phyloP scores from a whole-genome alignment of 352 stramenopile genomes.

The Globisporangium ultimum region DNA sequence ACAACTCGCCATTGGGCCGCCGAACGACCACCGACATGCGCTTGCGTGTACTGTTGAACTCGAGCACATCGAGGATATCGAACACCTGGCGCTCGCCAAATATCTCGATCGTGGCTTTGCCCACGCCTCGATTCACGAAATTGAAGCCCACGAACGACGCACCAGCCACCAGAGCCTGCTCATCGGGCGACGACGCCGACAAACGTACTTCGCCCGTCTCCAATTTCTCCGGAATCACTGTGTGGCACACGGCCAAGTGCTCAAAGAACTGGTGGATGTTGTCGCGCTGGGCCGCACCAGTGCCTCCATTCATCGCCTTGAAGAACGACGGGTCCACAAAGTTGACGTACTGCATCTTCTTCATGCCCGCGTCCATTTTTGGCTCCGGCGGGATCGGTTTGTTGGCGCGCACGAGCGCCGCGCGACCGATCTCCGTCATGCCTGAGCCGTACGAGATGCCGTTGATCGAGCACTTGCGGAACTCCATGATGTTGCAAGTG shows the following conservation, averaged over 20 bases:
- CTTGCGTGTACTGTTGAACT: slow-evolving; percentile 80
- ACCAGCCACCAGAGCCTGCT: slow-evolving; percentile 79
- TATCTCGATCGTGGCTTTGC: slow-evolving; percentile 43
- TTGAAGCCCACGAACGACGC: slow-evolving; percentile 68
- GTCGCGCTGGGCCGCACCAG: slow-evolving; percentile 35
- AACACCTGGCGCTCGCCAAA: slow-evolving; percentile 47
- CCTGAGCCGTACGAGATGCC: slow-evolving; percentile 88
- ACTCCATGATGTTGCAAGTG: slow-evolving; percentile 94
- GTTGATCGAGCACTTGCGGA: slow-evolving; percentile 93
- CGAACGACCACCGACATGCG: slow-evolving; percentile 76
- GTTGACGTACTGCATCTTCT: slow-evolving; percentile 70
- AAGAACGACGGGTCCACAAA: slow-evolving; percentile 71
- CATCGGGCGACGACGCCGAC: slow-evolving; percentile 80
- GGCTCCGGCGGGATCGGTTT: slow-evolving; percentile 64
- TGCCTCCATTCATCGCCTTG: slow-evolving; percentile 51
- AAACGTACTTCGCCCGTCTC: slow-evolving; percentile 63
- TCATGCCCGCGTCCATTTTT: slow-evolving; percentile 50
- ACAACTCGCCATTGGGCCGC: slow-evolving; percentile 42
- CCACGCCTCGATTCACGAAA: slow-evolving; percentile 59
- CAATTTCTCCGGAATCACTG: slow-evolving; percentile 70
- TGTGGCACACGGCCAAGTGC: slow-evolving; percentile 82
- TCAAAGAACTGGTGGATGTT: slow-evolving; percentile 81
- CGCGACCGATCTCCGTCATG: slow-evolving; percentile 76
- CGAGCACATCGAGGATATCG: slow-evolving; percentile 67
- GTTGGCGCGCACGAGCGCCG: slow-evolving; percentile 48